These are phyloP conservation scores for Candida suzukii DNA, from an alignment of 805 yeast genomes.

Conservation along the genomic window DNA sequence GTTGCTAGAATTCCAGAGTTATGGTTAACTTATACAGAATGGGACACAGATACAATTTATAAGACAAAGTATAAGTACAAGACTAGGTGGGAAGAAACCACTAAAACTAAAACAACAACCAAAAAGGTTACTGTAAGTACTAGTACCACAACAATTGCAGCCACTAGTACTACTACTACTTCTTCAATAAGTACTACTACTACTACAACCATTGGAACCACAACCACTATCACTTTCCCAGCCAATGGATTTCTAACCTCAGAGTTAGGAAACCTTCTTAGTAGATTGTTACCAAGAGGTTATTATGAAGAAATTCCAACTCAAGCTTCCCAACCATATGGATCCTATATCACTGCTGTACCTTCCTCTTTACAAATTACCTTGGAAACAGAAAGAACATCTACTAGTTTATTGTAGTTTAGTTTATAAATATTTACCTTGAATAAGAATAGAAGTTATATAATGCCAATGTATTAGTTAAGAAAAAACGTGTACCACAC, in stretches of 20 bases:
- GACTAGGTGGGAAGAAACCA: neutral
- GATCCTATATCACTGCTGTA: no score
- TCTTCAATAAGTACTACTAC: slow-evolving; percentile 4
- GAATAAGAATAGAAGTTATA: no score
- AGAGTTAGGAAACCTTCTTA: neutral
- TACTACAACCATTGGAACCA: slow-evolving; percentile 4
- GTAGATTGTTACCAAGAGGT: neutral
- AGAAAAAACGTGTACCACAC: no score
- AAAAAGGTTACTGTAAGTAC: neutral
- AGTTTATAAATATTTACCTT: no score
- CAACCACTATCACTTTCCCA: slow-evolving; percentile 3
- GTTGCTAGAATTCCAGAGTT: neutral
- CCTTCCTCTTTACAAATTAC: no score
- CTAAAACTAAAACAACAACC: slow-evolving; percentile 5
- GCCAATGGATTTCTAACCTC: neutral
- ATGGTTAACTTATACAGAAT: neutral
- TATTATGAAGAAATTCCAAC: neutral
- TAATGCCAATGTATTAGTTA: no score
- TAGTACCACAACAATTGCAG: slow-evolving; percentile 1
- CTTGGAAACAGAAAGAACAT: no score
- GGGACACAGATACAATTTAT: neutral
- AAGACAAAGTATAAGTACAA: neutral
- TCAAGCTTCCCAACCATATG: neutral
- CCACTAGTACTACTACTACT: slow-evolving; percentile 5
- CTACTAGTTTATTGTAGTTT: no score